Base-by-base conservation (phyloP, 2,329 filamentous ascomycete genomes). In the Pyrenophora teres region DNA sequence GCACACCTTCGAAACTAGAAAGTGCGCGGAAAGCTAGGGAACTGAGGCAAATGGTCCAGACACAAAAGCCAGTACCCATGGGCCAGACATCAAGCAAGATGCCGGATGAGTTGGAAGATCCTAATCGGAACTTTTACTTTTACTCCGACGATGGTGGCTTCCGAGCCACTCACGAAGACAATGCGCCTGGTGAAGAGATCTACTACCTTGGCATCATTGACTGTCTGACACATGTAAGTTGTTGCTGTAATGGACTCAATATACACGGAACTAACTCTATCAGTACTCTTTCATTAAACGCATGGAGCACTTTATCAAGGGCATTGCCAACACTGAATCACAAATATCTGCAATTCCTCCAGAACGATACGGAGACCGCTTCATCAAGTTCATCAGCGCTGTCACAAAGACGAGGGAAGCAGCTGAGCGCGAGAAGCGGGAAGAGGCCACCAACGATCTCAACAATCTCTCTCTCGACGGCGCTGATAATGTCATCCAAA, bases 201-300 rank as follows among this genome's bases (percentile, higher is more conserved):
- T 99, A 99, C 75, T 99, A 99, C 71, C 84, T 99, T 6, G 95
- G 94, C 31, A 95, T 99, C 65, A 99, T 99, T 73, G 94, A 99
- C 76, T 99, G 94, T 74, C 80, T 99, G 66, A 99, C 94, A 65
- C 91, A 97, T 73, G 92, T 96, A 82, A 85, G 90, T 46, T 41
- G 9, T 9, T 12, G 30, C 33, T 31, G n/a, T 7, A 27, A 5
- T 19, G 3, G 9, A 5, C 8, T n/a, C 9, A 1, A 7, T 2
- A 18, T 12, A 6, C 6, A 2, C 18, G 7, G 1, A 50, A 48
- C 54, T 68, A 73, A 66, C 76, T 50, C 41, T 46, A 16, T 21
- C 65, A 96, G 90, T 99, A 97, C 73, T 92, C 92, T 62, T 86
- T 92, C 59, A 84, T 96, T 75, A 99, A 99, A 78, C 93, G 94